Conservation (phyloP, 148 eudicot genomes). For the Salicornia ramosissima region DNA sequence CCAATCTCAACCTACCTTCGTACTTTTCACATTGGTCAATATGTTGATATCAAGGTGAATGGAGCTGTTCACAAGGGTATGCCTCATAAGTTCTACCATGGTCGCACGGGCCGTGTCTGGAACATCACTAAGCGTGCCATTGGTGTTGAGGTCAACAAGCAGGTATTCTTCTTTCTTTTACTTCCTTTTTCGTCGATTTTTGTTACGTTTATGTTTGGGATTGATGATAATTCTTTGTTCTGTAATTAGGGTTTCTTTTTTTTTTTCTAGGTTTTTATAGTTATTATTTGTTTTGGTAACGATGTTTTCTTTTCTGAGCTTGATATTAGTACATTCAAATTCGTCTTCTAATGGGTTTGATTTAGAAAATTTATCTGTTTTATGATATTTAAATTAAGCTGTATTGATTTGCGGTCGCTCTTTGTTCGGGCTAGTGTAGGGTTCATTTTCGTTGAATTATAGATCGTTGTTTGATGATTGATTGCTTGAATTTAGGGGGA, state of each 20-base stretch:
- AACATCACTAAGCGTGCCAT: constrained; percentile 46
- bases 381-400: neutral
- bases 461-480: too few relatives aligned
- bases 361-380: neutral
- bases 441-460: too few relatives aligned
- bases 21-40: constrained; percentile 38
- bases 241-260: neutral
- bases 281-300: neutral
- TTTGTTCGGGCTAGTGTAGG: too few relatives aligned
- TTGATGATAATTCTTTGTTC: too few relatives aligned
- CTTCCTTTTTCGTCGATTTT: neutral
- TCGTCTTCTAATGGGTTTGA: too few relatives aligned
- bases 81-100: constrained; percentile 56
- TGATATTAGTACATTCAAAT: too few relatives aligned
- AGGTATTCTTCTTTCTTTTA: constrained; percentile 19
- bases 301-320: neutral
- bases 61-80: constrained; percentile 51
- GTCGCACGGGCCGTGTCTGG: constrained; percentile 51
- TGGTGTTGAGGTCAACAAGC: constrained; percentile 47
- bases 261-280: too few relatives aligned
- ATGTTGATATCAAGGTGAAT: constrained; percentile 49
- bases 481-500: too few relatives aligned
- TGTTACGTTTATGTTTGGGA: neutral
- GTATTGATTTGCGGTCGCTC: too few relatives aligned
- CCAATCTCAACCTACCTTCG: constrained; percentile 32